These are phyloP conservation scores for Volutella citrinella DNA, from an alignment of 2,329 filamentous ascomycete species.

Conservation along the genomic window DNA sequence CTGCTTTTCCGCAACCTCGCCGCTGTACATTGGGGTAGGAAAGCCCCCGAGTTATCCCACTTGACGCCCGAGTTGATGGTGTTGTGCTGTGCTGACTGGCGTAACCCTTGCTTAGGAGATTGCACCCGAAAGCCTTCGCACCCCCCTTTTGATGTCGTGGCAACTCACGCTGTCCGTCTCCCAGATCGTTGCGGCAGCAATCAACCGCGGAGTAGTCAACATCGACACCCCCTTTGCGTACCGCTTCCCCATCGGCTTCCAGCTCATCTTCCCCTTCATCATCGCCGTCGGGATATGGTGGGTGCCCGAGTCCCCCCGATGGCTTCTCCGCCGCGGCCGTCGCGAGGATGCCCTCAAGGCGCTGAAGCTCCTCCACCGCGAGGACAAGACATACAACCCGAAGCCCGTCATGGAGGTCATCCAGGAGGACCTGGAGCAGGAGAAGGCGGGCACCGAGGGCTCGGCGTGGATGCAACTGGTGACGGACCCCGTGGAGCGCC, in stretches of 20 bases:
- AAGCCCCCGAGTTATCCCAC: too few relatives aligned
- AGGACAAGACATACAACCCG: conserved; percentile 35
- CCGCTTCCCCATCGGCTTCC: conserved; percentile 31
- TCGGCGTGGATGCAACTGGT: conserved; percentile 39
- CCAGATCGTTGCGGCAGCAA: conserved; percentile 33
- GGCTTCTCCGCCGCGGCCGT: conserved; percentile 36
- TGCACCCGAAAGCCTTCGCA: conserved; percentile 30
- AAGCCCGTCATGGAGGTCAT: conserved; percentile 36
- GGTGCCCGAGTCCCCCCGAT: conserved; percentile 28
- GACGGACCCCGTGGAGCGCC: conserved; percentile 42
- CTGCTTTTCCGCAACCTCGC: conserved; percentile 36
- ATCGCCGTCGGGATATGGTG: conserved; percentile 19
- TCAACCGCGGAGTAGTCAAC: conserved; percentile 27
- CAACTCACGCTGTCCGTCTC: conserved; percentile 36
- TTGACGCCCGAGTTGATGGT: too few relatives aligned
- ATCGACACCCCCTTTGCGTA: conserved; percentile 29
- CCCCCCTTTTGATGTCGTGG: conserved; percentile 37
- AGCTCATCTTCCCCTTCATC: conserved; percentile 24
- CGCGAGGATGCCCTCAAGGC: conserved; percentile 37
- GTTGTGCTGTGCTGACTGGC: too few relatives aligned
- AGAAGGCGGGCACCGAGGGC: conserved; percentile 27
- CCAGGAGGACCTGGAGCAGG: conserved; percentile 40
- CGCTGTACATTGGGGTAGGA: conserved; percentile 33
- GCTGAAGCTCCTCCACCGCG: conserved; percentile 40
- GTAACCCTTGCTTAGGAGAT: conserved; percentile 17